Evolutionary conservation across 2,329 filamentous ascomycete species (phyloP), one percentile per base, ranked within the genome.

Genomic region (Fusarium floridanum): DNA sequence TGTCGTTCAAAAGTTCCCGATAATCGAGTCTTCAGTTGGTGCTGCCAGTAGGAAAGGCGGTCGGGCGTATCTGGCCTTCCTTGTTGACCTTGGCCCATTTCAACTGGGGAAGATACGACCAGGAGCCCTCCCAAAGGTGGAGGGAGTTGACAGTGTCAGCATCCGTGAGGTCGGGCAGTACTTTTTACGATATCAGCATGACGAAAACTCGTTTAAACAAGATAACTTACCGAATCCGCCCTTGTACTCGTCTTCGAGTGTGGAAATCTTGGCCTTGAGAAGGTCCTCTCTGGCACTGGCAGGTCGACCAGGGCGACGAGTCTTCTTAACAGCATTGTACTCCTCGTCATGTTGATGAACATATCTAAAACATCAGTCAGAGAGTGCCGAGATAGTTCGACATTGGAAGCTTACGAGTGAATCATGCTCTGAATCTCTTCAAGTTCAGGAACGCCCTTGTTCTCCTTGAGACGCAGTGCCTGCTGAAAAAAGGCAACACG

Each of bases 91-190:
- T 91, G 70, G 95, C 87, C 88, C 95, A 98, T 69, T 91, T 90
- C 75, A 98, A 82, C 10, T 89, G 92, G 37, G 91, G 90, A 72
- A 98, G 87, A 77, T 93, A 92, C 10, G 93, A 88, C 96, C 96
- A 98, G 29, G 93, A 90, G 5, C 94, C 93, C 74, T 95, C 93
- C 94, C 95, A 98, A 24, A 88, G 86, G 72, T 90, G 88, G 45
- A 98, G 83, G 74, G 89, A 88, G 67, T 87, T 83, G 61, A 94
- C 84, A 75, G 92, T 95, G 57, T 91, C 88, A 45, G 88, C 86
- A 48, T 91, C 88, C 65, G 91, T 89, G 64, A 98, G 85, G 80
- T 98, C 94, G 0, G 96, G 95, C 45, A 97, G 83, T 70, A 90
- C 91, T 92, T 64, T 2, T 20, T 1, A 24, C 12, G n/a, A 5